Base-by-base conservation (phyloP, 306 rosid species). In the Elaeagnus macrophylla region DNA sequence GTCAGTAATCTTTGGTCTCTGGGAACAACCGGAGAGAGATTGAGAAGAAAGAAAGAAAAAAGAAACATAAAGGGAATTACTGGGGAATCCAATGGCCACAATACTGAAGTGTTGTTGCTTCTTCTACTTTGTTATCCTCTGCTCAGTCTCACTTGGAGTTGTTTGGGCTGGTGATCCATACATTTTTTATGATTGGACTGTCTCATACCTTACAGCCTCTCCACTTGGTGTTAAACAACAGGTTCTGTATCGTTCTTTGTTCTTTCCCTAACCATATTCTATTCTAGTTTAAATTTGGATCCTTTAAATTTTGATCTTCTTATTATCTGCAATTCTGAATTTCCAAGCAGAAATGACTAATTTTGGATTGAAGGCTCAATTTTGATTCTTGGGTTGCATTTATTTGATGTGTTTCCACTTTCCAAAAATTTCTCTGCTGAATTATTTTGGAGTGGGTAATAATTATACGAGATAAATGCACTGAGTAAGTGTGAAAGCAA, bases 171-270 rank as follows among this genome's bases (percentile, higher is more conserved):
- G 83, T 12, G 97, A 89, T 60, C 94, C 95, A 38, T 83, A 58
- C 51, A 79, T 75, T 55, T 89, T 62, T 83, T 81, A 49, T 61
- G 94, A 89, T 56, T 89, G 97, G 97, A 66, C 87, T 49, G 83
- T 81, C 56, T 81, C 97, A 3, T 89, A 85, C 77, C 55, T 71
- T 64, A 57, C 78, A 6, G 75, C 82, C 8, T 71, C 85, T 51
- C 94, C 95, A 0, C 89, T 89, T 51, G 97, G 95, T 50, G 56
- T 71, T 8, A 79, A 83, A 59, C 94, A 89, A 47, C 70, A 79
- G 94, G 97, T 89, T 72, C 15, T 44, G 16, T 67, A 39, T 53
- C 51, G 25, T 37, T 39, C 38, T 48, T 7, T 59, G 1, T 38
- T 20, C 4, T n/a, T 48, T 50, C 44, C 12, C 59, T 56, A n/a